Conservation (phyloP, 169 alveolate genomes). For the Plasmodium sp. region DNA sequence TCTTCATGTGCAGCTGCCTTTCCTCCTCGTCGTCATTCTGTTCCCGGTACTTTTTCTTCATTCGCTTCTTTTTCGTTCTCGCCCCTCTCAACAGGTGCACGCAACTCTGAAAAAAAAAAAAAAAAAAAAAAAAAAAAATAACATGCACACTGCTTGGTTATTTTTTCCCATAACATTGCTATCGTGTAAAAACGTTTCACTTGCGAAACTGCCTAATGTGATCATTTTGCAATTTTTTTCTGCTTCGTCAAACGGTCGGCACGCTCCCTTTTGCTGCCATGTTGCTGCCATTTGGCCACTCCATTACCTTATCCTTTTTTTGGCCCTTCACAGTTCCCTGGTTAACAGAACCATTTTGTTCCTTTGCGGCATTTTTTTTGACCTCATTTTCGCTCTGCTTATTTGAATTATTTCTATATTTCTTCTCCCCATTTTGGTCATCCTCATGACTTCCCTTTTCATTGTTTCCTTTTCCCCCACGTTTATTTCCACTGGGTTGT, state of each 20-base stretch:
- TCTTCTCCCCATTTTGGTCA: neutral
- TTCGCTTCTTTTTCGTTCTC: conserved; percentile 41
- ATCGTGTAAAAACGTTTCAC: too few species aligned
- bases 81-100: conserved; percentile 69
- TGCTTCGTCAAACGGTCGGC: neutral
- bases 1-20: conserved; percentile 55
- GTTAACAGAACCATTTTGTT: neutral
- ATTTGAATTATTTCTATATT: conserved; percentile 7
- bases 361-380: neutral
- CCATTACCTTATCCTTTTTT: conserved; percentile 27
- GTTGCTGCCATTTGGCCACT: neutral
- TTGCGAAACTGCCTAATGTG: too few species aligned
- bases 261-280: neutral
- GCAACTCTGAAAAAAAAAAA: conserved; percentile 2
- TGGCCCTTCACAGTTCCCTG: neutral
- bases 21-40: conserved; percentile 60
- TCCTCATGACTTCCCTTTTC: neutral
- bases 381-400: neutral
- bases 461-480: neutral
- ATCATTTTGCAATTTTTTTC: neutral
- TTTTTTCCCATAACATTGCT: neutral
- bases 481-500: neutral
- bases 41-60: conserved; percentile 57
- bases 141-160: neutral
- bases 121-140: neutral